Evolutionary conservation across 164 flowering plant species (phyloP), one percentile per base, ranked within the genome.

Genomic region (Litsea cubeba): DNA sequence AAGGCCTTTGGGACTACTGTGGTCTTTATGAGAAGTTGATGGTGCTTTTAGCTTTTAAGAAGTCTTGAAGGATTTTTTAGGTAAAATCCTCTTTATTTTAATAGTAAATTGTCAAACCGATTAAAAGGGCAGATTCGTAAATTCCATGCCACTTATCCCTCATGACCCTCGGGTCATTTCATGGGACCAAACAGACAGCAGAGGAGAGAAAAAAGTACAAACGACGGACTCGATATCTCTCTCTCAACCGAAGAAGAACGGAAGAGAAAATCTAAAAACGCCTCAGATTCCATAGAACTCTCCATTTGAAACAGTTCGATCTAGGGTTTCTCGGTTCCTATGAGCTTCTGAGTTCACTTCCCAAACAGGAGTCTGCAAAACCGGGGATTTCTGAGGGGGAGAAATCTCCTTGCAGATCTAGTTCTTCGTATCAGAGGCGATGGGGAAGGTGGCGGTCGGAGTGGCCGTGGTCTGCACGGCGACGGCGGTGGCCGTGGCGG

Each of bases 391-490:
- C 28, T 30, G 69, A 40, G 46, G 46, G 11, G 11, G 5, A 15
- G n/a, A 66, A 28, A 15, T n/a, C 12, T 30, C 69, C 69, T 18
- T 66, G 7, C 69, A 10, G 69, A 66, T 30, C 46, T 30, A 66
- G 69, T 46, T 17, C 3, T 30, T 66, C 18, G 69, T 12, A 25
- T 54, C 60, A n/a, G 18, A 12, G 20, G n/a, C 60, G 69, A 66
- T 66, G 69, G 87, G 87, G 84, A 92, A 89, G 79, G 90, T 84
- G 76, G 91, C 85, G 71, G 92, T 88, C 26, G 89, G 88, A 57
- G 92, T 87, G 60, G 87, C 93, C 82, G 90, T 87, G 79, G 83
- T 89, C 24, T 87, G 95, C 62, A 90, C 95, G 30, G 94, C 96
- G 69, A 88, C 92, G 24, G 97, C 87, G 5, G 88, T 91, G 22